These are phyloP conservation scores for Populus hybrid DNA, from an alignment of 441 rosid genomes.

Conservation along the genomic window DNA sequence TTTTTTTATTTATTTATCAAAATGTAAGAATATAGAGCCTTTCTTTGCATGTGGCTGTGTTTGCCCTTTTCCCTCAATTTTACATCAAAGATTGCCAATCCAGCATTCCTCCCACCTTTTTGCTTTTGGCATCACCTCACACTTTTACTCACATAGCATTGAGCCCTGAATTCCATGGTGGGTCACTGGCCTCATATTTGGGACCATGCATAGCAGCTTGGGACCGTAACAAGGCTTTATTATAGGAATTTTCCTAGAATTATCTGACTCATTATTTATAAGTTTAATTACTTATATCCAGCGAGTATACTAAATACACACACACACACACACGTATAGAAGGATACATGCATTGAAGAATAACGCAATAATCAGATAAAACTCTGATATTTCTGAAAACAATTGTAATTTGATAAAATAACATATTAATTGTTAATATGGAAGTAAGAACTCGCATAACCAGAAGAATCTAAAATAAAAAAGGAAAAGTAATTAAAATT, in stretches of 20 bases:
- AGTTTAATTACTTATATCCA: too few species aligned
- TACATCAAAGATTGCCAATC: not conserved
- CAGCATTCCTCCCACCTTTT: slow-evolving; percentile 17
- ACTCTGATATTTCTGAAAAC: too few species aligned
- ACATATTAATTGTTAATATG: too few species aligned
- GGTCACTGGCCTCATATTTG: slow-evolving; percentile 17
- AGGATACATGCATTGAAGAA: too few species aligned
- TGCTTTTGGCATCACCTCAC: slow-evolving; percentile 12
- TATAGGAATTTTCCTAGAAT: not conserved
- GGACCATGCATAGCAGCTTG: slow-evolving; percentile 24
- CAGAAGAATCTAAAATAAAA: too few species aligned
- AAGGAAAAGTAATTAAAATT: too few species aligned
- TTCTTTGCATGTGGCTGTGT: slow-evolving; percentile 31
- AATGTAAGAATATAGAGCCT: not conserved
- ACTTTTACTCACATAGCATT: not conserved
- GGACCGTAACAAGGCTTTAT: slow-evolving; percentile 20
- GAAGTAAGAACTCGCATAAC: too few species aligned
- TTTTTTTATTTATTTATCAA: too few species aligned
- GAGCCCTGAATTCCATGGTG: slow-evolving; percentile 23
- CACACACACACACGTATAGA: too few species aligned
- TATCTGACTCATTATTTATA: not conserved
- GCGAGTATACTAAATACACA: too few species aligned
- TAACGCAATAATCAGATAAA: too few species aligned
- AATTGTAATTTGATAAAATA: too few species aligned
- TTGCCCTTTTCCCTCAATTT: slow-evolving; percentile 10